phyloP scores from a whole-genome alignment of 164 flowering plant genomes.

The Amborella trichopoda region DNA sequence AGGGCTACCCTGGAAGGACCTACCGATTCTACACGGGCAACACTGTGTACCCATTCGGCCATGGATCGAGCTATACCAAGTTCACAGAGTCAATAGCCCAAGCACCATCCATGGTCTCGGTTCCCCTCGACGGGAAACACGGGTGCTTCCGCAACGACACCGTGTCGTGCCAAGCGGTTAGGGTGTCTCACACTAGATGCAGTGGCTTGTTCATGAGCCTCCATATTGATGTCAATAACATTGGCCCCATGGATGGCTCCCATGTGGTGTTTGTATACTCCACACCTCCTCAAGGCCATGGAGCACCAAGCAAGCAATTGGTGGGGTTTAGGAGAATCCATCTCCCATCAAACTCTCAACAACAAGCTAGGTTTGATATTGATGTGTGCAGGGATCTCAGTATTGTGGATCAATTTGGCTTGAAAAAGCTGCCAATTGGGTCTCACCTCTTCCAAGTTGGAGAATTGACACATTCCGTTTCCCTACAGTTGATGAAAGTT shows the following conservation, averaged over 20 bases:
- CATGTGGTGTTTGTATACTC: constrained; percentile 62
- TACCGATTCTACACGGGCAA: constrained; percentile 85
- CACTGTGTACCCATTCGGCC: constrained; percentile 80
- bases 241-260: constrained; percentile 53
- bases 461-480: constrained; percentile 41
- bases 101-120: constrained; percentile 35
- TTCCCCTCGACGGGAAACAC: constrained; percentile 43
- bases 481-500: too few relatives aligned
- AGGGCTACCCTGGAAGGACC: constrained; percentile 80
- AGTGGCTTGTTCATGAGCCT: constrained; percentile 26
- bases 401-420: constrained; percentile 56
- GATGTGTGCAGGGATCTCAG: constrained; percentile 73
- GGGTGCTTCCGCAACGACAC: constrained; percentile 10
- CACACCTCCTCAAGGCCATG: constrained; percentile 44
- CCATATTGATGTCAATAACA: constrained; percentile 48
- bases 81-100: constrained; percentile 36
- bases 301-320: constrained; percentile 64
- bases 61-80: constrained; percentile 68
- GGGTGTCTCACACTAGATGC: constrained; percentile 65
- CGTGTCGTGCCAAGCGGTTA: constrained; percentile 23
- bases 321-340: constrained; percentile 63
- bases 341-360: constrained; percentile 29
- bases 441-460: constrained; percentile 57
- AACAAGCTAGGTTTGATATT: constrained; percentile 32
- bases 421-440: constrained; percentile 72